Evolutionary conservation across 2,329 filamentous ascomycete genomes (phyloP).

Genomic region (Exophiala aquamarina): DNA sequence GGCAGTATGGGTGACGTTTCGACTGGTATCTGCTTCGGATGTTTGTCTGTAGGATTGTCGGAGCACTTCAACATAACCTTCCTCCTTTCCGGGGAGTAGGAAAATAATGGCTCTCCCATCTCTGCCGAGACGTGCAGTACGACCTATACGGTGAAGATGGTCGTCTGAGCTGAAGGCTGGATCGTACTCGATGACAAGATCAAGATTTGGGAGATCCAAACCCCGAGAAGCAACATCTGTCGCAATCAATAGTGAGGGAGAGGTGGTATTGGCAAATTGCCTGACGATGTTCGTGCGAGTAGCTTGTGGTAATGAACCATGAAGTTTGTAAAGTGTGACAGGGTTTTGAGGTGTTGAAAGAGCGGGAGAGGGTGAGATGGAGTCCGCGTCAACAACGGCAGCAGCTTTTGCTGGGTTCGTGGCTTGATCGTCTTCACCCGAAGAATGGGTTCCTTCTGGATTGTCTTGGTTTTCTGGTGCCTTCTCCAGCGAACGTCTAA

Average conservation of each 20-base stretch:
- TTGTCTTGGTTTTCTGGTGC: slow-evolving; percentile 27
- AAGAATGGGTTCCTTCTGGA: neutral
- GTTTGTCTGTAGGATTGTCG: slow-evolving; percentile 63
- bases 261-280: slow-evolving; percentile 71
- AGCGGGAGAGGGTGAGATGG: slow-evolving; percentile 67
- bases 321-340: slow-evolving; percentile 80
- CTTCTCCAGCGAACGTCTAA: slow-evolving; percentile 49
- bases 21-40: slow-evolving; percentile 55
- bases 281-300: slow-evolving; percentile 83
- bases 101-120: slow-evolving; percentile 86
- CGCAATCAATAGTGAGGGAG: slow-evolving; percentile 81
- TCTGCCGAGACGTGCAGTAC: slow-evolving; percentile 88
- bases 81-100: slow-evolving; percentile 85
- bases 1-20: slow-evolving; percentile 54
- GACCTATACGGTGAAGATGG: slow-evolving; percentile 90
- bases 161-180: slow-evolving; percentile 91
- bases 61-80: slow-evolving; percentile 80
- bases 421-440: slow-evolving; percentile 20
- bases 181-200: slow-evolving; percentile 94
- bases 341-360: slow-evolving; percentile 75
- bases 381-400: slow-evolving; percentile 35
- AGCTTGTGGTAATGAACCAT: slow-evolving; percentile 86
- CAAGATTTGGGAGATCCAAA: slow-evolving; percentile 91
- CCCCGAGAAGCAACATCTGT: slow-evolving; percentile 96
- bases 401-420: slow-evolving; percentile 4